phyloP scores from a whole-genome alignment of 257 asterid genomes.

The Plantago elongata region DNA sequence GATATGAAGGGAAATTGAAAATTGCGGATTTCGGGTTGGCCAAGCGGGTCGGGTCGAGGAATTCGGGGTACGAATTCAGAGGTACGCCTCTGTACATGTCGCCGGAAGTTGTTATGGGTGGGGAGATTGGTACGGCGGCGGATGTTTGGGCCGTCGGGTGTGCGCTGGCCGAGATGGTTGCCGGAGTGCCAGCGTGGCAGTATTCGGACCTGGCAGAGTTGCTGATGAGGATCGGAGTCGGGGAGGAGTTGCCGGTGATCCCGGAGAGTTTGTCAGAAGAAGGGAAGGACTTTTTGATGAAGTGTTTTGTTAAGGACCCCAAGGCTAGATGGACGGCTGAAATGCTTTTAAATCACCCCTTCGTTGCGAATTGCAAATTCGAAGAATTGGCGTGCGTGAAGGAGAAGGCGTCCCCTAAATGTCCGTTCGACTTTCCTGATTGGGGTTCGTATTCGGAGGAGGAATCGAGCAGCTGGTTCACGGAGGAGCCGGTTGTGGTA shows the following conservation, averaged over 20 bases:
- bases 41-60: constrained; percentile 16
- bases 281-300: constrained; percentile 34
- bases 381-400: not conserved
- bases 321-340: constrained; percentile 50
- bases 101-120: constrained; percentile 39
- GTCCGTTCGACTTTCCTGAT: constrained; percentile 35
- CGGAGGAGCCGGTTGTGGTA: no score
- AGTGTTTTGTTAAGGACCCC: constrained; percentile 33
- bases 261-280: constrained; percentile 28
- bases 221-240: constrained; percentile 34
- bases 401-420: constrained; percentile 28
- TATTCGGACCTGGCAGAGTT: constrained; percentile 26
- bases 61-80: constrained; percentile 26
- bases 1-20: constrained; percentile 18
- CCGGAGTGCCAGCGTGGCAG: constrained; percentile 38
- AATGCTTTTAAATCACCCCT: constrained; percentile 43
- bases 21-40: constrained; percentile 53
- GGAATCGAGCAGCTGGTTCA: constrained; percentile 2
- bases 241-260: constrained; percentile 31
- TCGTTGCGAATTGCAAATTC: constrained; percentile 19
- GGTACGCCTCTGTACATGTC: constrained; percentile 45
- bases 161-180: constrained; percentile 30
- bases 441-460: constrained; percentile 32
- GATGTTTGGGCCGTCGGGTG: constrained; percentile 52
- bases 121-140: constrained; percentile 33